These are phyloP conservation scores for Leishmania arabica DNA, from an alignment of 208 protist genomes.

Conservation along the genomic window DNA sequence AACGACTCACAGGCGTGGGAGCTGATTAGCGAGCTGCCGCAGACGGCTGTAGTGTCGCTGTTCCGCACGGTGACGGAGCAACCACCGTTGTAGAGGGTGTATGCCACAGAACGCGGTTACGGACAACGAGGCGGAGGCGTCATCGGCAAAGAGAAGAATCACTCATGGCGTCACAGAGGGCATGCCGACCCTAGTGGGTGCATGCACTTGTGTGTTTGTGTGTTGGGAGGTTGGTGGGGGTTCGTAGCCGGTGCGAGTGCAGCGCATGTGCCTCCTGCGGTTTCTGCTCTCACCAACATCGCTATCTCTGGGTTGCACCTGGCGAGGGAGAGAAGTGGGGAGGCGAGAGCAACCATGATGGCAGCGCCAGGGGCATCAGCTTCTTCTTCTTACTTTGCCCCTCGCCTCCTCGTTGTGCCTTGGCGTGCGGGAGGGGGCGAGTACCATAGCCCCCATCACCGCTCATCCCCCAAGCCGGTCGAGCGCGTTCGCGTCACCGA, in stretches of 20 bases:
- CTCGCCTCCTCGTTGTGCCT: background rate
- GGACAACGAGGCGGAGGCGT: background rate
- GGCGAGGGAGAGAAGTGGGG: background rate
- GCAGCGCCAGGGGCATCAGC: background rate
- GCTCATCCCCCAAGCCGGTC: background rate
- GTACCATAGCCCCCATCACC: background rate
- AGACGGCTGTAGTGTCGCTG: slow-evolving; percentile 70
- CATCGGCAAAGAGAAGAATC: background rate
- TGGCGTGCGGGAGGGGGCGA: background rate
- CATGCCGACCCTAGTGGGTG: background rate
- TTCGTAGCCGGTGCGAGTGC: background rate
- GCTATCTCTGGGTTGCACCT: background rate
- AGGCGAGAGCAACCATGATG: background rate
- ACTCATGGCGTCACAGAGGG: background rate
- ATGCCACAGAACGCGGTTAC: too few relatives aligned
- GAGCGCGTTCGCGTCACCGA: background rate
- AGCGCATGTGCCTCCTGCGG: background rate
- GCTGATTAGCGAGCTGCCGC: slow-evolving; percentile 80
- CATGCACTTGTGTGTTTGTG: background rate
- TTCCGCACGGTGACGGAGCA: slow-evolving; percentile 83
- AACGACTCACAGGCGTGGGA: slow-evolving; percentile 86
- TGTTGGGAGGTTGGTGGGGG: background rate
- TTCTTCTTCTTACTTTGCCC: background rate
- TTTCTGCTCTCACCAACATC: background rate
- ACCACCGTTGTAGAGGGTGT: slow-evolving; percentile 8